A percentile compares a stretch with the other conserved stretches of the same genome.
Evolutionary conservation across 2,329 filamentous ascomycete species (phyloP).

Genomic region (Ceratocystis papillata): DNA sequence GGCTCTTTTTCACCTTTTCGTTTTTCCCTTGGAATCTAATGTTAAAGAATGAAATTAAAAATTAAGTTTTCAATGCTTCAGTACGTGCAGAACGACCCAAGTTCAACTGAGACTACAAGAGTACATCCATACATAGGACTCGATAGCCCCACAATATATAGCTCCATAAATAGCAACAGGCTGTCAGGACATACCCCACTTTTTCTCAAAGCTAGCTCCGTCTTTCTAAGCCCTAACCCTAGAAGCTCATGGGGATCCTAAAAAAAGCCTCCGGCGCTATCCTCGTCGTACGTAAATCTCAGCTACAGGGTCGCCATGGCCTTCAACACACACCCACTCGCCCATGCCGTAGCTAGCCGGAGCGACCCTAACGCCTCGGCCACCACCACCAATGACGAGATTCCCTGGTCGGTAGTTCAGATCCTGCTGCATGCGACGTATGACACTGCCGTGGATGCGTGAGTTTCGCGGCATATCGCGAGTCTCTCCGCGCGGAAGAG

Average conservation of each 20-base stretch:
- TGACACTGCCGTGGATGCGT: conserved; percentile 61
- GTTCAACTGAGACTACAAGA: too few relatives aligned
- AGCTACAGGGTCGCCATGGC: conserved; percentile 55
- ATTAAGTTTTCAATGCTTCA: background rate
- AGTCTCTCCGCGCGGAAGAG: conserved; percentile 64
- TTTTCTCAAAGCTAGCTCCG: background rate
- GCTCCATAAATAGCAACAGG: background rate
- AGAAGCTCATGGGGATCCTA: background rate
- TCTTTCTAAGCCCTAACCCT: background rate
- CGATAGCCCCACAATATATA: background rate
- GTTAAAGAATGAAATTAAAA: background rate
- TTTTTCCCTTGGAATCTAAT: background rate
- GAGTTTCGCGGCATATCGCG: conserved; percentile 63
- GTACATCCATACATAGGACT: background rate
- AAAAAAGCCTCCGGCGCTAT: background rate
- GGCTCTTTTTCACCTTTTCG: too few relatives aligned
- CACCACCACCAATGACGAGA: conserved; percentile 67
- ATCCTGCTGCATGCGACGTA: conserved; percentile 57
- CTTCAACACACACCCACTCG: conserved; percentile 56
- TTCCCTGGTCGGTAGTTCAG: conserved; percentile 63
- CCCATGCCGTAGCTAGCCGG: conserved; percentile 55
- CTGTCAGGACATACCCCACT: background rate
- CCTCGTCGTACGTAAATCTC: conserved; percentile 50
- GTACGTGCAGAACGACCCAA: background rate
- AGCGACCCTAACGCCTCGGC: conserved; percentile 54